Percentiles rank a stretch among this genome's conserved stretches.
phyloP scores from a whole-genome alignment of 139 green algal species.

The Axilococcus clingmanii region DNA sequence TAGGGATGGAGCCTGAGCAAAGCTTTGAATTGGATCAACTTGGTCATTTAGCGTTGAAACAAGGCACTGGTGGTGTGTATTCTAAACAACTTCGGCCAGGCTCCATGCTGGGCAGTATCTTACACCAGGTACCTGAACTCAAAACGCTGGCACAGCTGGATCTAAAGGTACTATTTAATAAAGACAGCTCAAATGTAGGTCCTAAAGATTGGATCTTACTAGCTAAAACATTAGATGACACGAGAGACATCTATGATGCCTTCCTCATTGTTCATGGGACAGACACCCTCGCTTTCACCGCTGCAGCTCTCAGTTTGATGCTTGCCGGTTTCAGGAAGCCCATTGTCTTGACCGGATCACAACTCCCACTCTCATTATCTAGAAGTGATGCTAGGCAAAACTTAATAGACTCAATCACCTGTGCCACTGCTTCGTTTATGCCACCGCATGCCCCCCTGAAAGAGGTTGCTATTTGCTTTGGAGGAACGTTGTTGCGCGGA shows the following conservation, averaged over 20 bases:
- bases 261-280: slow-evolving; percentile 68
- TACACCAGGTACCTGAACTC: slow-evolving; percentile 70
- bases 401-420: slow-evolving; percentile 67
- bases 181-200: slow-evolving; percentile 51
- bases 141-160: slow-evolving; percentile 64
- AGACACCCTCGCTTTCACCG: slow-evolving; percentile 86
- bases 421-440: slow-evolving; percentile 47
- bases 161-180: slow-evolving; percentile 50
- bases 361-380: slow-evolving; percentile 76
- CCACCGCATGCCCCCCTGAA: slow-evolving; percentile 51
- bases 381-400: slow-evolving; percentile 82
- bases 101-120: slow-evolving; percentile 38
- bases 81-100: slow-evolving; percentile 26
- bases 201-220: slow-evolving; percentile 61
- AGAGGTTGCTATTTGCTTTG: slow-evolving; percentile 88
- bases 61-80: slow-evolving; percentile 52
- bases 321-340: slow-evolving; percentile 62
- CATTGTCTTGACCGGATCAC: slow-evolving; percentile 57
- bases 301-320: slow-evolving; percentile 78
- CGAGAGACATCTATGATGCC: slow-evolving; percentile 49
- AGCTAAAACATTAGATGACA: slow-evolving; percentile 48
- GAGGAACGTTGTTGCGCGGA: slow-evolving; percentile 73
- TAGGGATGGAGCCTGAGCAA: slow-evolving; percentile 63
- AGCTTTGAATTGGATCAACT: slow-evolving; percentile 23
- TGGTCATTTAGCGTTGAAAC: slow-evolving; percentile 29